phyloP scores from a whole-genome alignment of 306 rosid genomes.

The Pterocarpus santalinus region DNA sequence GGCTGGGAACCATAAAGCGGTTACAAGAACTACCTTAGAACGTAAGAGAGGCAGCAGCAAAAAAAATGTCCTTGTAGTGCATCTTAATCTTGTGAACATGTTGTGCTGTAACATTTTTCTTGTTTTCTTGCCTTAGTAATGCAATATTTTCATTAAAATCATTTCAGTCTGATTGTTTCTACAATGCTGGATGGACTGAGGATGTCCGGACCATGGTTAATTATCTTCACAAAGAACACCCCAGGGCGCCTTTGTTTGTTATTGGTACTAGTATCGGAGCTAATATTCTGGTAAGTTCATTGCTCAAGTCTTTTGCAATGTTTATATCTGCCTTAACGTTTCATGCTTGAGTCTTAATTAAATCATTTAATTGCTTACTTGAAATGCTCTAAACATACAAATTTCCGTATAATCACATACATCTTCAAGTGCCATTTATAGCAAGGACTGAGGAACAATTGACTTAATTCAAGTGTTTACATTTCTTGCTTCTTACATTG shows the following conservation, averaged over 20 bases:
- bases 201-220: slow-evolving; percentile 76
- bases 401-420: slow-evolving; percentile 13
- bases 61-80: slow-evolving; percentile 22
- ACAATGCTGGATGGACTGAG: slow-evolving; percentile 99
- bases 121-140: slow-evolving; percentile 36
- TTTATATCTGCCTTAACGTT: slow-evolving; percentile 25
- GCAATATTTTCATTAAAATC: slow-evolving; percentile 38
- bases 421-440: slow-evolving; percentile 24
- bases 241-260: slow-evolving; percentile 76
- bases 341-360: slow-evolving; percentile 29
- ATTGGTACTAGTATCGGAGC: slow-evolving; percentile 98
- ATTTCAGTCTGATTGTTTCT: slow-evolving; percentile 94
- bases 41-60: slow-evolving; percentile 20
- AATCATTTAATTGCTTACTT: slow-evolving; percentile 24
- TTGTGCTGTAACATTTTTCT: slow-evolving; percentile 32
- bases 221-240: slow-evolving; percentile 76
- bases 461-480: slow-evolving; percentile 6
- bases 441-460: background rate
- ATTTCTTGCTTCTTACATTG: slow-evolving; percentile 6
- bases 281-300: slow-evolving; percentile 76
- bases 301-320: slow-evolving; percentile 32
- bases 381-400: slow-evolving; percentile 24
- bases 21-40: slow-evolving; percentile 8
- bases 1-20: slow-evolving; percentile 22
- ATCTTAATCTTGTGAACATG: slow-evolving; percentile 29